phyloP scores from a whole-genome alignment of 2,329 filamentous ascomycete genomes.

The Trichophyton rubrum region DNA sequence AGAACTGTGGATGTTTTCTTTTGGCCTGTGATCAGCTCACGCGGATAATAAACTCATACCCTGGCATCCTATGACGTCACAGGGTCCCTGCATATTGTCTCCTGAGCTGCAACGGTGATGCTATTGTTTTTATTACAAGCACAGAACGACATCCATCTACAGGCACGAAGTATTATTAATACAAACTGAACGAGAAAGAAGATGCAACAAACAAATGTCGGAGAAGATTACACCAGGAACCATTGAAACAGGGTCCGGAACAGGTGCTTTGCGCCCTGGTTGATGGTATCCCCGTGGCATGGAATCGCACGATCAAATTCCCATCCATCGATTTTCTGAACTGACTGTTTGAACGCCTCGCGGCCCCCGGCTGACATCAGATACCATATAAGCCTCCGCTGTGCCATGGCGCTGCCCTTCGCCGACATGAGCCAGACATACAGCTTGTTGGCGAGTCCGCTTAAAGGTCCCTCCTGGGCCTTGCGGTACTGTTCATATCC shows the following conservation, averaged over 20 bases:
- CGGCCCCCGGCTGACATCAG: conserved; percentile 49
- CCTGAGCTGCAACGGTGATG: too few relatives aligned
- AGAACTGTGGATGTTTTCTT: too few relatives aligned
- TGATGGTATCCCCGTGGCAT: conserved; percentile 85
- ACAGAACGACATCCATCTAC: too few relatives aligned
- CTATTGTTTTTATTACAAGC: too few relatives aligned
- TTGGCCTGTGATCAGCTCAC: too few relatives aligned
- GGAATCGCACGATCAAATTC: conserved; percentile 76
- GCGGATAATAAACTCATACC: too few relatives aligned
- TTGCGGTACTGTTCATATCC: conserved; percentile 69
- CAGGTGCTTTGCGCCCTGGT: conserved; percentile 58
- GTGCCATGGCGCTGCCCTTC: conserved; percentile 51
- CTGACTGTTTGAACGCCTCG: conserved; percentile 54
- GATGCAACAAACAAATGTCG: too few relatives aligned
- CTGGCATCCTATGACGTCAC: too few relatives aligned
- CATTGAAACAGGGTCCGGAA: conserved; percentile 72
- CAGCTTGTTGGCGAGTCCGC: conserved; percentile 49
- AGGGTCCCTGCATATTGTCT: too few relatives aligned
- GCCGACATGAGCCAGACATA: conserved; percentile 45
- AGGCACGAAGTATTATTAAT: not conserved
- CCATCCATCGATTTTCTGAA: conserved; percentile 61
- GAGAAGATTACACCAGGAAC: conserved; percentile 46
- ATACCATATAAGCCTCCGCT: conserved; percentile 79
- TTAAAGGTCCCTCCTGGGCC: conserved; percentile 40
- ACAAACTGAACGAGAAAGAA: not conserved